Base-by-base conservation (phyloP, 176 grass and related monocot genomes). In the Stipa capillata region DNA sequence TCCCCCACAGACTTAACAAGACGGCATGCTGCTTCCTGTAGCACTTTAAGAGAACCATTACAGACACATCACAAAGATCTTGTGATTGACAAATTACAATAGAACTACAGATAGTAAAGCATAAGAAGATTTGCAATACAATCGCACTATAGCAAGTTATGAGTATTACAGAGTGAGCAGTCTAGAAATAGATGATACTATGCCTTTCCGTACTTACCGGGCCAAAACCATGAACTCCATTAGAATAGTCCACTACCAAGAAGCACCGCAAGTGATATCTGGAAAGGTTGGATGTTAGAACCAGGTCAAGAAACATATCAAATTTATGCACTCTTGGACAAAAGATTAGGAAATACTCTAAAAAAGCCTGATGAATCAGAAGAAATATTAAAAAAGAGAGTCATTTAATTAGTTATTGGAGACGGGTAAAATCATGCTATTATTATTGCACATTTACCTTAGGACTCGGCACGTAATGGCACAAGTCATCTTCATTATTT, bases 171-270 rank as follows among this genome's bases (percentile, higher is more conserved):
- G 43, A 74, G 6, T 61, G 29, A 60, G 31, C 31, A 79, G 24
- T 24, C 21, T 18, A 60, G 53, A 69, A 12, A 18, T 69, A 44
- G 24, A 64, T 39, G 39, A 45, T 49, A 66, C 34, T 34, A 21
- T 72, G 31, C n/a, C 7, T 45, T 68, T 79, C 56, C n/a, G 24
- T 83, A 84, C 91, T 90, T 88, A 97, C 91, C 11, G 67, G 85
- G 15, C 94, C 94, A 69, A 94, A 94, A 17, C 94, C 94, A 76
- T 54, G 77, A 86, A 97, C 87, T 65, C 94, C 85, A 5, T 89
- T 89, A 79, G 94, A 84, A 78, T 97, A 97, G 70, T 97, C n/a
- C 94, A 68, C 94, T 83, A 67, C 94, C 94, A 79, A 97, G 91
- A 85, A 97, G 94, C 70, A 97, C 36, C 16, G 91, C 87, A 59